These are phyloP conservation scores for Aspergillus persii DNA, from an alignment of 2,329 filamentous ascomycete species.

Conservation along the genomic window DNA sequence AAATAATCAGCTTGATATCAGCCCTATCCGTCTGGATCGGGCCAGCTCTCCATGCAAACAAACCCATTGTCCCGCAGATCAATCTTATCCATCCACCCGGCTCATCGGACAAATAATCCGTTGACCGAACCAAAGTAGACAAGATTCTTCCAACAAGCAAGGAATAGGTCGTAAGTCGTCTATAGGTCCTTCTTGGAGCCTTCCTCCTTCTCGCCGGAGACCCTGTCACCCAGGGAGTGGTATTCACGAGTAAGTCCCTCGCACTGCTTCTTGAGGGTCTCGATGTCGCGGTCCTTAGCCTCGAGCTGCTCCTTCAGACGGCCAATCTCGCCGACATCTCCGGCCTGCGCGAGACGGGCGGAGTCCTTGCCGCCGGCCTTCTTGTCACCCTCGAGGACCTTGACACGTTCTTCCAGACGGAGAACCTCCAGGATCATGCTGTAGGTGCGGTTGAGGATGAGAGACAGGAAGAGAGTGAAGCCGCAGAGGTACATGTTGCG, in stretches of 20 bases:
- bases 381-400: conserved; percentile 70
- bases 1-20: background rate
- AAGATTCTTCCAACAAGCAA: background rate
- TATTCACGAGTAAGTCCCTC: conserved; percentile 82
- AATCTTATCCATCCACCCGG: background rate
- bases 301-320: conserved; percentile 70
- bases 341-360: conserved; percentile 69
- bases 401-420: conserved; percentile 87
- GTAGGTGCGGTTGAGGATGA: conserved; percentile 98
- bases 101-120: background rate
- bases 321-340: conserved; percentile 69
- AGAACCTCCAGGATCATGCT: conserved; percentile 93
- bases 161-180: conserved; percentile 11
- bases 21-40: background rate
- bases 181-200: conserved; percentile 57
- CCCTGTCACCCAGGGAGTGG: conserved; percentile 78
- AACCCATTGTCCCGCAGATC: background rate
- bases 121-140: background rate
- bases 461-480: conserved; percentile 96
- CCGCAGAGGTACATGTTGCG: conserved; percentile 99
- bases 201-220: conserved; percentile 53
- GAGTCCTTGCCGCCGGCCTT: conserved; percentile 63
- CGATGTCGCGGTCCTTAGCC: conserved; percentile 77
- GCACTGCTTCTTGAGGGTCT: conserved; percentile 88
- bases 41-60: background rate